Evolutionary conservation across 495 filamentous ascomycete species (phyloP).

Genomic region (Aspergillus ellipticus): DNA sequence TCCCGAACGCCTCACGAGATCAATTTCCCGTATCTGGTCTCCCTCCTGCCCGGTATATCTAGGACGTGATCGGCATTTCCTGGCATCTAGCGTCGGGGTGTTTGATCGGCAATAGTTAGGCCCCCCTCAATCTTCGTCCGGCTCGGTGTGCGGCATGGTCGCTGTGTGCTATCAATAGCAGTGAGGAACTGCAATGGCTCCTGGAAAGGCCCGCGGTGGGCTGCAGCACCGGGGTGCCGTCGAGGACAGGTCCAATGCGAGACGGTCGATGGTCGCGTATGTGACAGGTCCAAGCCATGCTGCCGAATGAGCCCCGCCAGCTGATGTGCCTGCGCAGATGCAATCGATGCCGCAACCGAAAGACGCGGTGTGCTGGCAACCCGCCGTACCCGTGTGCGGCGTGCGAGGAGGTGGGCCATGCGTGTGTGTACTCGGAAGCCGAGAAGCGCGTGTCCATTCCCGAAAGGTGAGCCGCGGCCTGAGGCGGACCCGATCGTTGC

Average conservation of each 20-base stretch:
- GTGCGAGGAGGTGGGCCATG: slow-evolving; percentile 29
- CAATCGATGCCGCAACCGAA: slow-evolving; percentile 35
- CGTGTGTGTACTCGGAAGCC: slow-evolving; percentile 36
- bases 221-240: slow-evolving; percentile 12
- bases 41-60: neutral
- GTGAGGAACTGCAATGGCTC: slow-evolving; percentile 19
- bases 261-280: slow-evolving; percentile 34
- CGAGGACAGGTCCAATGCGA: slow-evolving; percentile 18
- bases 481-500: neutral
- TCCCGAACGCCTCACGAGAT: neutral
- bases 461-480: slow-evolving; percentile 22
- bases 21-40: neutral
- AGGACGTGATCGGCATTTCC: neutral
- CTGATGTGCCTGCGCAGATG: slow-evolving; percentile 21
- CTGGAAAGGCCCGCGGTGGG: slow-evolving; percentile 17
- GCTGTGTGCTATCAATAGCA: neutral
- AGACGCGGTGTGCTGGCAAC: slow-evolving; percentile 35
- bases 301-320: neutral
- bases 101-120: neutral
- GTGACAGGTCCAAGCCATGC: slow-evolving; percentile 4
- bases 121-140: neutral
- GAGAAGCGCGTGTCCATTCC: slow-evolving; percentile 36
- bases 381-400: slow-evolving; percentile 34
- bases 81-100: neutral
- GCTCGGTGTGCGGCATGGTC: slow-evolving; percentile 5